Evolutionary conservation across 495 filamentous ascomycete species (phyloP), one percentile per base, ranked within the genome.

Genomic region (Trichoderma asperelloides): DNA sequence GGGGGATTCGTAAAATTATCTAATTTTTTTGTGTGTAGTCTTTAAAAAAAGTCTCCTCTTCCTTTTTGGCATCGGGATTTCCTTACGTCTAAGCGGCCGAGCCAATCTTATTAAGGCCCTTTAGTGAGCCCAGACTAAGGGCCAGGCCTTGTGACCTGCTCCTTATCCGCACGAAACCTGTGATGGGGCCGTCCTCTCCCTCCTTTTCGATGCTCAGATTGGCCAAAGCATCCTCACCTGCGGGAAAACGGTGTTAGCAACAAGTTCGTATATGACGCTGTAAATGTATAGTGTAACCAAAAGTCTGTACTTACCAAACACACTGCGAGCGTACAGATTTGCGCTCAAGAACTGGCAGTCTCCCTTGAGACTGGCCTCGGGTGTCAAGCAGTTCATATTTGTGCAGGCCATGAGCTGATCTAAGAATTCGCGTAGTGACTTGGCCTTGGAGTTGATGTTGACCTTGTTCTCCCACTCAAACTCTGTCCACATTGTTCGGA

Each of bases 401-500:
- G 96, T 99, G 75, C 88, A 93, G 57, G 92, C 91, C 96, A 97
- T 97, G 70, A 99, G 82, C 74, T 96, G 90, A 71, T 91, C 88
- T 67, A 99, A 80, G 86, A 98, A 99, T 12, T 96, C 93, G 62
- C 96, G 86, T 65, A 99, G 82, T 37, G 82, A 89, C 84, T 96
- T 96, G 70, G 92, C 93, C 82, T 97, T 97, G 70, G 90, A 93
- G 77, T 96, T 96, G 80, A 98, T 98, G 80, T 98, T 98, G 74
- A 99, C 95, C 85, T 99, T 99, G 82, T 99, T 99, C 83, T 99
- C 96, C 96, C 96, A 99, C 78, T 99, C 96, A 69, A 99, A 99
- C 73, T 99, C 96, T 40, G 96, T 98, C 96, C 96, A 99, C 96
- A 99, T 99, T 27, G 92, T 96, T 43, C 96, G 86, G 88, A 99